Conservation (phyloP, 1,284 basidiomycete genomes). For the Takashimella tepidaria region DNA sequence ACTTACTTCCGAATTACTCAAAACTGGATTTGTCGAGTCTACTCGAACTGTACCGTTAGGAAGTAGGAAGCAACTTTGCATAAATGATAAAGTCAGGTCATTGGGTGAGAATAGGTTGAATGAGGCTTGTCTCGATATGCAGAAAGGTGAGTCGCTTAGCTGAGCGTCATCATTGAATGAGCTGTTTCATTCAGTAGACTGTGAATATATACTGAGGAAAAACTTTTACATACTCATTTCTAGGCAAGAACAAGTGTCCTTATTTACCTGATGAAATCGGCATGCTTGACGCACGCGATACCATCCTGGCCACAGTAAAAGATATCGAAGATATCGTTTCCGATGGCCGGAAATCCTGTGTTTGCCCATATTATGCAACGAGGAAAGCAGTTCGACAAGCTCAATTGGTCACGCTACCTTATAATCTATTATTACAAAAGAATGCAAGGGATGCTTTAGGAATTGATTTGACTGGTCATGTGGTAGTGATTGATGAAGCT, state of each 20-base stretch:
- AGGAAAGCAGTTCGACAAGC: constrained; percentile 81
- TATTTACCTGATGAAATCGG: constrained; percentile 9
- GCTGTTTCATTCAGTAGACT: no score
- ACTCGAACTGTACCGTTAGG: constrained; percentile 70
- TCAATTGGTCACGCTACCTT: constrained; percentile 85
- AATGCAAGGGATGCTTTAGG: constrained; percentile 79
- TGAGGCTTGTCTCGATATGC: constrained; percentile 82
- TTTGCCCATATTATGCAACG: constrained; percentile 92
- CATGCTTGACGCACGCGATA: constrained; percentile 83
- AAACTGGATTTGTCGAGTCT: constrained; percentile 47
- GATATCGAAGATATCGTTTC: constrained; percentile 90
- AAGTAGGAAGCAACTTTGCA: constrained; percentile 89
- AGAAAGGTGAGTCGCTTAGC: constrained; percentile 57
- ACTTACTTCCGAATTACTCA: constrained; percentile 76
- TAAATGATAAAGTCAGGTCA: constrained; percentile 63
- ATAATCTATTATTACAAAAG: constrained; percentile 84
- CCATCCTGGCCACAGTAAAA: constrained; percentile 77
- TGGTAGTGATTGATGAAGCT: constrained; percentile 92
- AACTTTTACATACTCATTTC: no score
- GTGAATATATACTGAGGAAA: no score
- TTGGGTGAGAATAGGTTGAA: constrained; percentile 71
- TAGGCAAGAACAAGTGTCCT: background rate
- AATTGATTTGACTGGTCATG: constrained; percentile 73
- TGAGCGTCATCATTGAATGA: no score
- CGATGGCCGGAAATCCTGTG: constrained; percentile 61